These are phyloP conservation scores for Debaryomyces udenii DNA, from an alignment of 1,139 yeast genomes.

Conservation along the genomic window DNA sequence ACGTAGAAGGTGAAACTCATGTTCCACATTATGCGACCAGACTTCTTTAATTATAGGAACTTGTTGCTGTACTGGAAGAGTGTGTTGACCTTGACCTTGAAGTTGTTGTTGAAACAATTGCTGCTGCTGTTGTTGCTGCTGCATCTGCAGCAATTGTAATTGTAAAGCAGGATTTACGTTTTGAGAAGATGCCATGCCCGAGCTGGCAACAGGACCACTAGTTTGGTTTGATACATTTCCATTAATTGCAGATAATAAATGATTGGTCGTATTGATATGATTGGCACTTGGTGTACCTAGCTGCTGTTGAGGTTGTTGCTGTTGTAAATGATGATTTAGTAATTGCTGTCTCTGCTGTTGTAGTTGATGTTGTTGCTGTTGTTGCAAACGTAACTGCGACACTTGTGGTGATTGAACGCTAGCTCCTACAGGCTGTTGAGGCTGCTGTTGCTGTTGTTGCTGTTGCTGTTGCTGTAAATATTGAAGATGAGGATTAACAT, in stretches of 20 bases:
- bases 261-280: slow-evolving; percentile 29
- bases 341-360: slow-evolving; percentile 47
- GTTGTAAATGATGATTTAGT: slow-evolving; percentile 37
- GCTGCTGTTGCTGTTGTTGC: slow-evolving; percentile 28
- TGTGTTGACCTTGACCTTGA: slow-evolving; percentile 22
- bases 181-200: slow-evolving; percentile 18
- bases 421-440: slow-evolving; percentile 26
- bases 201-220: slow-evolving; percentile 16
- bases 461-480: slow-evolving; percentile 43
- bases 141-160: slow-evolving; percentile 31
- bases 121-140: slow-evolving; percentile 21
- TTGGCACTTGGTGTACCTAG: slow-evolving; percentile 27
- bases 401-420: slow-evolving; percentile 42
- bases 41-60: slow-evolving; percentile 64
- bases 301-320: slow-evolving; percentile 25
- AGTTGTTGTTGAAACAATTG: slow-evolving; percentile 24
- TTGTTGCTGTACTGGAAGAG: slow-evolving; percentile 19
- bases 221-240: slow-evolving; percentile 26
- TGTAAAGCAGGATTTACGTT: slow-evolving; percentile 35
- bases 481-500: slow-evolving; percentile 49
- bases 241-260: slow-evolving; percentile 42
- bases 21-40: slow-evolving; percentile 83
- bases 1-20: slow-evolving; percentile 76
- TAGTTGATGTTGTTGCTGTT: slow-evolving; percentile 30
- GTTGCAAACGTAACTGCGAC: slow-evolving; percentile 39